Base-by-base conservation (phyloP, 371 early-diverging fungal genomes). In the Mucor mucedo region DNA sequence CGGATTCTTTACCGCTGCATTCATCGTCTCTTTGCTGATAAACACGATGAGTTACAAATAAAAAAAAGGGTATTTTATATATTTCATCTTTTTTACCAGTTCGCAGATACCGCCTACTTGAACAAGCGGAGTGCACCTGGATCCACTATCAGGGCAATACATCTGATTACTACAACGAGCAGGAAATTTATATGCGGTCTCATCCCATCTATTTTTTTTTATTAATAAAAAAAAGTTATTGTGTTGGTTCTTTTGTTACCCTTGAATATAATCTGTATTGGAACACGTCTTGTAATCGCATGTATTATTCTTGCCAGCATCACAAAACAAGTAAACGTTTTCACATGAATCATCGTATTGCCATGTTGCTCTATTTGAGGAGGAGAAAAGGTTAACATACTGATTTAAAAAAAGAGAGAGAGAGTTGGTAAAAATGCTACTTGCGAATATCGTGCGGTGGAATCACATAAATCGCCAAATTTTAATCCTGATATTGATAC, bases 11-110 rank as follows among this genome's bases (percentile, higher is more conserved):
- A 9, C 70, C 73, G 11, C 57, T 39, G 33, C 73, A 69, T 52
- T 73, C 73, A 45, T 69, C 67, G 41, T 69, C 70, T 28, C 69
- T 39, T 71, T 71, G 71, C 71, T 71, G 11, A 14, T 5, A 42
- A n/a, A 14, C n/a, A 42, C 2, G 11, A 42, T 9, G 11, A n/a
- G 10, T 16, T 27, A 6, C 35, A 35, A 6, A 29, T 38, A 44
- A 11, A 7, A 11, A 7, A 6, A 16, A 52, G 32, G 6, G 27
- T 13, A 10, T 21, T 9, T n/a, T n/a, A n/a, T n/a, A n/a, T n/a
- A n/a, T n/a, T n/a, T n/a, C n/a, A 11, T 29, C 10, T 52, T 13
- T 38, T 21, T 62, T 68, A 68, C 73, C 7, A 44, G 58, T 55
- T 69, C 69, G 29, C 73, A 73, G 21, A 44, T 30, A 2, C 52